Base-by-base conservation (phyloP, 2,329 filamentous ascomycete genomes). In the Aspergillus ruber region DNA sequence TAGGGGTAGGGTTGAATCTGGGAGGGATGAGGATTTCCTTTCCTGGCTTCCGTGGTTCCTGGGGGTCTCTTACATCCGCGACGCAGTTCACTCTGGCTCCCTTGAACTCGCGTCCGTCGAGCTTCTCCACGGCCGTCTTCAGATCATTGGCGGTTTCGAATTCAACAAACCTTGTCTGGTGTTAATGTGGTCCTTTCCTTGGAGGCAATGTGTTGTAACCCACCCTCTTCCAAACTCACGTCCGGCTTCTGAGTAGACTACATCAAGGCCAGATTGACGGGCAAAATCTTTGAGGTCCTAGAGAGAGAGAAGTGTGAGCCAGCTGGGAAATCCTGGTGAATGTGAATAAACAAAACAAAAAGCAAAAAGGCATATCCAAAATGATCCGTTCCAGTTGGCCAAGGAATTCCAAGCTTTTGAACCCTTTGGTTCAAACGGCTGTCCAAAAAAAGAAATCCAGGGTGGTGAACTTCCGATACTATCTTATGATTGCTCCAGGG, bases 241-340 rank as follows among this genome's bases (percentile, higher is more conserved):
- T 61, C 85, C 86, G 51, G 94, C 94, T 75, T 98, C 93, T 56
- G 90, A 96, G 71, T 95, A 98, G 64, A 98, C 93, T 57, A 98
- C 93, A 70, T 97, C 93, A 71, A 95, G 82, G 72, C 90, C 90
- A 70, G 91, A 94, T 72, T 94, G 88, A 68, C 93, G 90, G 54
- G 93, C 93, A 74, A 98, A 98, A 72, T 98, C 93, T 87, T 98
- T 98, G 46, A 98, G 84, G 74, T 98, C 93, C 93, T 98, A 90
- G 75, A 84, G 83, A 79, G 79, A 73, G 81, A 80, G 81, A 44
- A 59, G 80, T 79, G 86, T 93, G 88, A 90, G 87, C 90, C 75
- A 76, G 78, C 74, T 56, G 52, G 47, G 48, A 50, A 54, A 46
- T 56, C 58, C 52, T 46, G 54, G 43, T 47, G 38, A 42, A 39